Conservation (phyloP, 2,329 filamentous ascomycete species). For the Coleophoma crateriformis region DNA sequence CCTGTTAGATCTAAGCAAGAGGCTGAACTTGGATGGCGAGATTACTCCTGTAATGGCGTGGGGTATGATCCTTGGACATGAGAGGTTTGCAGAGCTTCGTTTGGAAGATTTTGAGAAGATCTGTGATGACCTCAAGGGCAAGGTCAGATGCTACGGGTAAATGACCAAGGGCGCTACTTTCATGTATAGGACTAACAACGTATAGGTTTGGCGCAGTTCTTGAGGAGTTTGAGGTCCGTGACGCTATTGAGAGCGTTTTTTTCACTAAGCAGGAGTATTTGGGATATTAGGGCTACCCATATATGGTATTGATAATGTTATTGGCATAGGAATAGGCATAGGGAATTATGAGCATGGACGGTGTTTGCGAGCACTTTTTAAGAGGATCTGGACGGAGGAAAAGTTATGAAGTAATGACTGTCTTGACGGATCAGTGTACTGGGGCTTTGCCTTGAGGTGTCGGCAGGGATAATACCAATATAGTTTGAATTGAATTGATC, state of each 20-base stretch:
- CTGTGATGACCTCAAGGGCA: conserved; percentile 67
- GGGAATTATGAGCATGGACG: too few relatives aligned
- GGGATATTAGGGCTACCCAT: not conserved
- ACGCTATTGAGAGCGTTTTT: conserved; percentile 25
- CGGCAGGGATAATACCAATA: too few relatives aligned
- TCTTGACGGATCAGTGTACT: too few relatives aligned
- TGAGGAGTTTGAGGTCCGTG: conserved; percentile 56
- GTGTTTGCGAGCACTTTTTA: not conserved
- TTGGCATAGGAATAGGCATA: too few relatives aligned
- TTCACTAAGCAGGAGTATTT: conserved; percentile 14
- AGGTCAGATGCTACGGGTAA: conserved; percentile 90
- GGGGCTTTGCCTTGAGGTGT: too few relatives aligned
- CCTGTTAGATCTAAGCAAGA: conserved; percentile 76
- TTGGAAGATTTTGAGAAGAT: conserved; percentile 65
- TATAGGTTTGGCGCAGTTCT: conserved; percentile 61
- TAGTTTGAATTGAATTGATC: too few relatives aligned
- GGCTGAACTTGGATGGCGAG: conserved; percentile 79
- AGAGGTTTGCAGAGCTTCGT: conserved; percentile 60
- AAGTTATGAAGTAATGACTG: not conserved
- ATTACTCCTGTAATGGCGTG: conserved; percentile 96
- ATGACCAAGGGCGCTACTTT: conserved; percentile 28
- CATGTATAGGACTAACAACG: conserved; percentile 12
- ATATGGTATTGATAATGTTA: too few relatives aligned
- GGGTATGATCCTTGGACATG: conserved; percentile 72
- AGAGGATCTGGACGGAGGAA: not conserved